Evolutionary conservation across 257 asterid species (phyloP), one percentile per base, ranked within the genome.

Genomic region (Orobanche coerulescens): DNA sequence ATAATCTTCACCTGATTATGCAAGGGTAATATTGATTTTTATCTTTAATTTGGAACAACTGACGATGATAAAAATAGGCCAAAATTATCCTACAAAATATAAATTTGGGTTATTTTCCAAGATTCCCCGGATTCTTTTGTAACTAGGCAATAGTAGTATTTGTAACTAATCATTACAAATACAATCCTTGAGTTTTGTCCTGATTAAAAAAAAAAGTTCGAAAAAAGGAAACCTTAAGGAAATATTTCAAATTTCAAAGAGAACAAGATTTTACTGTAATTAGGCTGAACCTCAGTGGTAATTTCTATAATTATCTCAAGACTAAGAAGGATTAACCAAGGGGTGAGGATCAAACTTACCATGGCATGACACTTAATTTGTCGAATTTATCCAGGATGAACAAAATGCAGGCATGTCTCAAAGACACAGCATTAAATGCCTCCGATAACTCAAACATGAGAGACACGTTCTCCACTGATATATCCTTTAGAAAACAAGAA

Each of bases 371-470:
- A 34, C 78, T 72, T 67, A 93, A 64, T 42, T 80, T 83, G 75
- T 84, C 95, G 39, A 65, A 80, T 46, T 89, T 84, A 47, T 89
- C 96, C 73, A 93, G 79, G 79, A 82, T 81, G 77, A 79, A 93
- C 13, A 86, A 64, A 54, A 93, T 85, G 77, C 95, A 93, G 48
- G 97, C 79, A 26, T 86, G 80, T 73, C 90, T 81, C 72, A 93
- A 72, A 23, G 99, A 74, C 53, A 62, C 44, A 4, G 99, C 99
- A 53, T 89, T 89, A 69, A 78, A 93, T 16, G 96, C 91, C 81
- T 93, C 99, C 2, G 99, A 89, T 64, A 93, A 75, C 72, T 93
- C 97, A 11, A 84, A 93, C 97, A 93, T 89, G 71, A 79, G 54
- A 58, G 96, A 80, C 64, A 89, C 95, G 2, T 83, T 93, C 37